Conservation (phyloP, 495 filamentous ascomycete species). For the Aspergillus bertholletiae region DNA sequence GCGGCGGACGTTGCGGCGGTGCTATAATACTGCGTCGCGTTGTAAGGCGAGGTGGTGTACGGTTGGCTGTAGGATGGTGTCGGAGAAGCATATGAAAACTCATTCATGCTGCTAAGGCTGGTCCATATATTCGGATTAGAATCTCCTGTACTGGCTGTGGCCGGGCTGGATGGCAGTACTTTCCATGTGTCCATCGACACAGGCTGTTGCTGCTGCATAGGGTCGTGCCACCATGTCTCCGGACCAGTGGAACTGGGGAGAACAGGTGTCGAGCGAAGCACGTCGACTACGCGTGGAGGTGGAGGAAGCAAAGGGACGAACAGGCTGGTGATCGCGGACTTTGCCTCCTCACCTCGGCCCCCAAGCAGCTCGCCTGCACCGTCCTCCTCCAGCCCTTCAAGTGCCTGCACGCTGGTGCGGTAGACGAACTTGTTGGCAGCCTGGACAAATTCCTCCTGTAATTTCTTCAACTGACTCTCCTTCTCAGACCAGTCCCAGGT, state of each 20-base stretch:
- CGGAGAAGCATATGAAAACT: constrained; percentile 67
- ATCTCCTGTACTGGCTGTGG: constrained; percentile 67
- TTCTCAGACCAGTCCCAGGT: constrained; percentile 98
- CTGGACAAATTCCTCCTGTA: constrained; percentile 97
- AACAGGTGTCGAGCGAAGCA: constrained; percentile 78
- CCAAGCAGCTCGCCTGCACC: constrained; percentile 90
- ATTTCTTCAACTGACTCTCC: constrained; percentile 90
- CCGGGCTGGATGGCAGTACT: constrained; percentile 82
- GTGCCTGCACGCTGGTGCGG: constrained; percentile 79
- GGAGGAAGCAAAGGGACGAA: constrained; percentile 89
- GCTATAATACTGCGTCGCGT: constrained; percentile 62
- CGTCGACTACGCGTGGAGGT: constrained; percentile 87
- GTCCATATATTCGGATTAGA: constrained; percentile 75
- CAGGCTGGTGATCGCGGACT: constrained; percentile 77
- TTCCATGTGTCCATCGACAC: constrained; percentile 89
- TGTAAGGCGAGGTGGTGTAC: constrained; percentile 67
- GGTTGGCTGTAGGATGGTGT: constrained; percentile 78
- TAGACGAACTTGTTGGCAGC: constrained; percentile 97
- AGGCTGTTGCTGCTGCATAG: constrained; percentile 51
- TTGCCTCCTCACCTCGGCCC: constrained; percentile 91
- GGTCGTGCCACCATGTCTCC: constrained; percentile 73
- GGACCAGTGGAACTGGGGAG: constrained; percentile 81
- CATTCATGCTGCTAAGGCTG: constrained; percentile 63
- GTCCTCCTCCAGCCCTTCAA: constrained; percentile 97
- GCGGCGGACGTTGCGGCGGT: constrained; percentile 58